These are phyloP conservation scores for Umbelopsis sp. DNA, from an alignment of 192 early-diverging fungal species.

Conservation along the genomic window DNA sequence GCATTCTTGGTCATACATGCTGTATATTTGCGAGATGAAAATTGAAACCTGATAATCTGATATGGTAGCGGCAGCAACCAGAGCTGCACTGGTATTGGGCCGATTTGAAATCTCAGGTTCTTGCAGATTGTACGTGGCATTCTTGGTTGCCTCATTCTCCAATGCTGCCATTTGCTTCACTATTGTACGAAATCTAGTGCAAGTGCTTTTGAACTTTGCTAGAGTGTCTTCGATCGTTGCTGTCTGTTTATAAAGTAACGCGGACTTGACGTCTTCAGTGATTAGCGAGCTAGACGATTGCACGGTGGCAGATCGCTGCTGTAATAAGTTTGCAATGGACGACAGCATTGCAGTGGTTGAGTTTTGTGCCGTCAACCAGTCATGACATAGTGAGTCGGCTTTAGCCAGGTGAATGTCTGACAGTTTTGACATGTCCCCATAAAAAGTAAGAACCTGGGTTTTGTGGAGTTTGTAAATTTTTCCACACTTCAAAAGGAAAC, in stretches of 20 bases:
- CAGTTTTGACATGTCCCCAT: neutral
- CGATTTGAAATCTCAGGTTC: neutral
- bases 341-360: neutral
- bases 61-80: neutral
- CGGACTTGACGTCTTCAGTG: neutral
- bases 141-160: neutral
- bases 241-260: slow-evolving; percentile 5
- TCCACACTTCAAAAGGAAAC: too few species aligned
- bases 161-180: neutral
- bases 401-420: neutral
- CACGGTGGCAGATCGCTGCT: slow-evolving; percentile 9
- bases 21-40: neutral
- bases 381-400: slow-evolving; percentile 6
- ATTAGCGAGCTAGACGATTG: neutral
- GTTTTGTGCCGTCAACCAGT: slow-evolving; percentile 8
- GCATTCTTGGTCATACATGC: slow-evolving; percentile 4
- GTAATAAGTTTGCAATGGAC: neutral
- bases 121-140: neutral
- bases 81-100: neutral
- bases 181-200: neutral
- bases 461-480: too few species aligned
- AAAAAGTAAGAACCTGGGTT: neutral
- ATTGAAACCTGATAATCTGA: neutral
- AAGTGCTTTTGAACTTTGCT: neutral
- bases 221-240: neutral